Evolutionary conservation across 495 filamentous ascomycete genomes (phyloP), one percentile per base, ranked within the genome.

Genomic region (Collariella sp.): DNA sequence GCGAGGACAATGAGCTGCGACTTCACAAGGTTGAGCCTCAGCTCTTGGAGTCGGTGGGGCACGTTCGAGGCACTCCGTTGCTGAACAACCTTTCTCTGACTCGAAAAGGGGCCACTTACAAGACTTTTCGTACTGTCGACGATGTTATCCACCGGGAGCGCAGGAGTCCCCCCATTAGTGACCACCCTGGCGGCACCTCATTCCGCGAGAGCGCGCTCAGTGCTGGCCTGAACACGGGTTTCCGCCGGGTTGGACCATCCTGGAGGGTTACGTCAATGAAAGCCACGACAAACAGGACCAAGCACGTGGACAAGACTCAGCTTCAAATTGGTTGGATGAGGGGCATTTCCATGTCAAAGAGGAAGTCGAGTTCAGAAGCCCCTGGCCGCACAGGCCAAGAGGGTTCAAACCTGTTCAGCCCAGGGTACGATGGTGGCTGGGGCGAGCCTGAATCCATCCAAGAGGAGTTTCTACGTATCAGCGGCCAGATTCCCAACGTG

Each of bases 311-410:
- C 60, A 68, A 70, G 19, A 70, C 67, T 42, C 66, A 71, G 11
- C 67, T 74, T 16, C 89, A 80, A 33, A 91, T 96, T 53, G 78
- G 83, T 13, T 96, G 91, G 91, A 95, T 96, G 87, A 88, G 83
- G 54, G 89, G 89, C 29, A 88, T 96, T 38, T 93, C 88, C 56
- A 90, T 96, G 61, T 79, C 73, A 23, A 84, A 84, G 58, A 72
- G 76, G 48, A 77, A 77, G 46, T 57, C 69, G 0, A 39, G 61
- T 31, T 63, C 66, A 11, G 65, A 67, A 13, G 46, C 60, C 12
- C 58, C 73, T 15, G 59, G 57, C 46, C 65, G 70, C 44, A 58
- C 68, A 29, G 66, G 61, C 13, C 71, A 69, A 3, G 70, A 69
- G 56, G 71, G 76, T 47, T 72, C 72, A n/a, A 54, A 59, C 42